A percentile compares a stretch with the other conserved stretches of the same genome.
phyloP scores from a whole-genome alignment of 116 monocot genomes.

The Posidonia oceanica region DNA sequence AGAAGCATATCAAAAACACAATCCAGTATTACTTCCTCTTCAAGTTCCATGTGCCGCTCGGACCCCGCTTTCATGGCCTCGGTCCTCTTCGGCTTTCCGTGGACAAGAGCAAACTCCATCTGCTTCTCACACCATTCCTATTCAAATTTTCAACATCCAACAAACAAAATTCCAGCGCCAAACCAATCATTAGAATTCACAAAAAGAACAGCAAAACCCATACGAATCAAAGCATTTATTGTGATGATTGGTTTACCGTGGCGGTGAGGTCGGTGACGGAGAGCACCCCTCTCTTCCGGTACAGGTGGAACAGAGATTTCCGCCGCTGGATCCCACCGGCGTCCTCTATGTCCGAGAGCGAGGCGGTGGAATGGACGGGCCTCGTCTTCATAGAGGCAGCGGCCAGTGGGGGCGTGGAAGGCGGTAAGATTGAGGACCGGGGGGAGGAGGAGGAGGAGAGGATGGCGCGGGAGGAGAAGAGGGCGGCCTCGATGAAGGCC shows the following conservation, averaged over 20 bases:
- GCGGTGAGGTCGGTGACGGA: slow-evolving; percentile 57
- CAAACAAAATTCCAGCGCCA: background rate
- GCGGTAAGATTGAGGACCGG: slow-evolving; percentile 4
- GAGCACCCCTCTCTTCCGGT: slow-evolving; percentile 33
- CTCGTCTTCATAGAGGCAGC: slow-evolving; percentile 5
- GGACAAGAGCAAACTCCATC: slow-evolving; percentile 47
- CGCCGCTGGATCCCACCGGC: background rate
- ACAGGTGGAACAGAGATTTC: slow-evolving; percentile 20
- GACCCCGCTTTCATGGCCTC: slow-evolving; percentile 65
- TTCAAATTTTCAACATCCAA: background rate
- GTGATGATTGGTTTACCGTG: slow-evolving; percentile 20
- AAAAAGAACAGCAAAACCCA: no score
- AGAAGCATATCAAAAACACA: no score
- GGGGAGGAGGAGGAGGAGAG: slow-evolving; percentile 3
- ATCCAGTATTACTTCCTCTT: slow-evolving; percentile 40
- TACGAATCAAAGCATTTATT: background rate
- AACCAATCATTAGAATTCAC: no score
- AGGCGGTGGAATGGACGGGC: background rate
- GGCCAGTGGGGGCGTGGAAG: background rate
- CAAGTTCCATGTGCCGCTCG: slow-evolving; percentile 57
- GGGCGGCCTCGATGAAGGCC: slow-evolving; percentile 67
- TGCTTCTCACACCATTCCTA: slow-evolving; percentile 97
- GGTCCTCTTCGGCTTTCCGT: slow-evolving; percentile 50
- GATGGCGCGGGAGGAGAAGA: slow-evolving; percentile 55
- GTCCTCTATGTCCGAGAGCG: slow-evolving; percentile 44